Evolutionary conservation across 257 asterid species (phyloP).

Genomic region (Nicotiana paniculata): DNA sequence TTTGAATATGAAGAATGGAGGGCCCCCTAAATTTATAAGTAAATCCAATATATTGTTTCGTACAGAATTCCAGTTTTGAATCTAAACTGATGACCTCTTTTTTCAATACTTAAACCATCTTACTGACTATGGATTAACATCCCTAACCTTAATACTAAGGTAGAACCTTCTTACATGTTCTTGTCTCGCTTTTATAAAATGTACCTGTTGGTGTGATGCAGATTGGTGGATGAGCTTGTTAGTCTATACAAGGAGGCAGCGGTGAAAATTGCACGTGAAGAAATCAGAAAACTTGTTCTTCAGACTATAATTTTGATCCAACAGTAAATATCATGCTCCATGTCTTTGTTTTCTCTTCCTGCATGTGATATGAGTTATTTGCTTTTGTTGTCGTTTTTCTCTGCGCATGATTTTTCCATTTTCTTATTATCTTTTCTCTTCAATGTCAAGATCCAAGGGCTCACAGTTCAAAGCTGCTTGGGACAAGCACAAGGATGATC

Average conservation of each 20-base stretch:
- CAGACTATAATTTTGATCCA: slow-evolving; percentile 47
- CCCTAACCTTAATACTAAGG: neutral
- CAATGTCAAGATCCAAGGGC: slow-evolving; percentile 42
- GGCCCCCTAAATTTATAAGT: neutral
- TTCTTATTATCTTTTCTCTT: neutral
- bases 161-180: neutral
- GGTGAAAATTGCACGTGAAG: slow-evolving; percentile 57
- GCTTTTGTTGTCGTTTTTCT: neutral
- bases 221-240: slow-evolving; percentile 83
- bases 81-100: neutral
- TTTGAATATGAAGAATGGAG: neutral
- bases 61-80: neutral
- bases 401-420: neutral
- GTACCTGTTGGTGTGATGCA: slow-evolving; percentile 19
- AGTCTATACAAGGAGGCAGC: slow-evolving; percentile 80
- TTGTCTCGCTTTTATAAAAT: neutral
- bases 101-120: neutral
- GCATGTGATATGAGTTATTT: neutral
- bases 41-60: neutral
- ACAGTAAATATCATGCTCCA: slow-evolving; percentile 39
- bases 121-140: neutral
- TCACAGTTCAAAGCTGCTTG: slow-evolving; percentile 55
- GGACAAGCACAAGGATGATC: slow-evolving; percentile 77
- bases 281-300: slow-evolving; percentile 57
- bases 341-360: neutral